A percentile compares a stretch with the other conserved stretches of the same genome.
Evolutionary conservation across 2,329 filamentous ascomycete genomes (phyloP).

Genomic region (Venturia carpophila): DNA sequence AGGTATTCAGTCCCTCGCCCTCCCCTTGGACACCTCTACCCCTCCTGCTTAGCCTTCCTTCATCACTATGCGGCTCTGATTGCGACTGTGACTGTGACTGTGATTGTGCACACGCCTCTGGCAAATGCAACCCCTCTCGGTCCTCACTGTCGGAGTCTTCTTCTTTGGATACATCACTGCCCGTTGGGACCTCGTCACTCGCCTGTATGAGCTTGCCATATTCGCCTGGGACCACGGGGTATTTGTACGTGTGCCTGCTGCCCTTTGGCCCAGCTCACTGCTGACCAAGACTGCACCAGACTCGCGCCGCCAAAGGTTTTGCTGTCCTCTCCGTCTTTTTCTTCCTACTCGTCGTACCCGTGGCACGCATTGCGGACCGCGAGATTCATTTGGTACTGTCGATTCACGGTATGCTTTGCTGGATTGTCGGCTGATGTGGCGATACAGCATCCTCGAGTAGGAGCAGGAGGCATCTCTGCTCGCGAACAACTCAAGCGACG

Average conservation of each 20-base stretch:
- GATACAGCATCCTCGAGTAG: conserved; percentile 69
- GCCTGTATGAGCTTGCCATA: conserved; percentile 90
- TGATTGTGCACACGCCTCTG: conserved; percentile 9
- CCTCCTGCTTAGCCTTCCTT: no score
- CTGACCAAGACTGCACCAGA: conserved; percentile 41
- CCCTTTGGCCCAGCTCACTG: neutral
- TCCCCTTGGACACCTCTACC: no score
- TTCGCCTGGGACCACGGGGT: conserved; percentile 99
- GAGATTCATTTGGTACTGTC: conserved; percentile 64
- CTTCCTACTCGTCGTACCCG: conserved; percentile 72
- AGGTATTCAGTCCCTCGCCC: neutral
- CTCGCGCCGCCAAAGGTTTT: conserved; percentile 79
- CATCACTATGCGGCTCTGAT: no score
- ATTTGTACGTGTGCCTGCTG: conserved; percentile 55
- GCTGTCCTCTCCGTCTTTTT: conserved; percentile 76
- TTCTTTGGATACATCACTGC: conserved; percentile 99
- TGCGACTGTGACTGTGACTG: no score
- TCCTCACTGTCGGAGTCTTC: conserved; percentile 95
- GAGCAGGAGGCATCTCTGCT: conserved; percentile 77
- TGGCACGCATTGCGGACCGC: conserved; percentile 70
- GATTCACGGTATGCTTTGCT: neutral
- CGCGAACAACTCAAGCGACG: conserved; percentile 89
- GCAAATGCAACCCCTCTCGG: conserved; percentile 90
- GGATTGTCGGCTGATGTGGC: neutral
- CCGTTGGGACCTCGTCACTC: conserved; percentile 95